phyloP scores from a whole-genome alignment of 2,329 filamentous ascomycete species.

The Botryotinia narcissicola region DNA sequence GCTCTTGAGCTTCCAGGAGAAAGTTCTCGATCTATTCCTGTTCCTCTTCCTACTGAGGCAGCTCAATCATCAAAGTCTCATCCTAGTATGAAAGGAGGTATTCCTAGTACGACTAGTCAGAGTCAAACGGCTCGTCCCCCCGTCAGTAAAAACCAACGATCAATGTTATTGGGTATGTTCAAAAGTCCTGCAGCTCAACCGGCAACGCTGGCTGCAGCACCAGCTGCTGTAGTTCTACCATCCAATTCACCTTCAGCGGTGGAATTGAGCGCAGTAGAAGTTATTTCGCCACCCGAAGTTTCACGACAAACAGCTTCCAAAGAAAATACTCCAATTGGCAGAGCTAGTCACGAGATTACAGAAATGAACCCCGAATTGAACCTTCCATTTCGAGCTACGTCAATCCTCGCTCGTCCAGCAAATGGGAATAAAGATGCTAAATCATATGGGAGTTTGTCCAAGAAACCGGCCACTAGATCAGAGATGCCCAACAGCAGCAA shows the following conservation, averaged over 20 bases:
- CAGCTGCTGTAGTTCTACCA: constrained; percentile 30
- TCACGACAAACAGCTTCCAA: neutral
- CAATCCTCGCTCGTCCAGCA: constrained; percentile 34
- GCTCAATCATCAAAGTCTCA: constrained; percentile 17
- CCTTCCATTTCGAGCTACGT: constrained; percentile 33
- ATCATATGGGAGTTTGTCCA: constrained; percentile 7
- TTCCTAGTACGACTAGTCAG: neutral
- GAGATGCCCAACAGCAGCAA: constrained; percentile 7
- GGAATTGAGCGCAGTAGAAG: constrained; percentile 37
- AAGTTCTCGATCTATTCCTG: constrained; percentile 20
- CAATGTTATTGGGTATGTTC: constrained; percentile 35
- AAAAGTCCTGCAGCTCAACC: constrained; percentile 33
- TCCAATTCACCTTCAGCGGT: constrained; percentile 35
- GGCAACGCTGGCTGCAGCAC: constrained; percentile 22
- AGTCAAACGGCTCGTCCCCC: constrained; percentile 27
- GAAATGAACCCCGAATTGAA: constrained; percentile 34
- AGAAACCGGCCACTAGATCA: constrained; percentile 3
- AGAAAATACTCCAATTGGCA: constrained; percentile 21
- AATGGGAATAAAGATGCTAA: constrained; percentile 24
- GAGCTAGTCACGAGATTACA: constrained; percentile 10
- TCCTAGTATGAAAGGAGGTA: constrained; percentile 3
- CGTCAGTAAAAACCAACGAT: constrained; percentile 34
- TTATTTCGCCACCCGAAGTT: constrained; percentile 26
- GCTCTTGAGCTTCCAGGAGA: constrained; percentile 37
- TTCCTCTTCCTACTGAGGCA: constrained; percentile 10